Evolutionary conservation across 257 asterid genomes (phyloP), one percentile per base, ranked within the genome.

Genomic region (Gardenia jasminoides): DNA sequence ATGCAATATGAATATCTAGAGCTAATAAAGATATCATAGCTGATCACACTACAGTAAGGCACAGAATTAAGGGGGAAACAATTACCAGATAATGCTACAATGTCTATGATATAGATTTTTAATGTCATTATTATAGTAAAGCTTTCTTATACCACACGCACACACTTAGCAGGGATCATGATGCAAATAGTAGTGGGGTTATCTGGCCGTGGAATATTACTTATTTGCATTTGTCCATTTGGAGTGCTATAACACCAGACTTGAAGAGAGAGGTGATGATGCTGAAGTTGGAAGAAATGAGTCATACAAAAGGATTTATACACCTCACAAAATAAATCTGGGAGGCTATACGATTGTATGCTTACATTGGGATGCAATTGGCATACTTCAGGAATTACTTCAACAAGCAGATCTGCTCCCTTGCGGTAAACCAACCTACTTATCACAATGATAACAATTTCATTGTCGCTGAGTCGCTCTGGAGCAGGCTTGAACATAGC

Each of bases 401-500:
- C 98, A 83, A 95, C 99, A 75, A 93, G 98, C 76, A 95, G 84
- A 86, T 95, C 97, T 16, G 94, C 96, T 76, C 99, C 99, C 82
- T 95, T 95, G 54, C 98, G 81, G 85, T 95, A 95, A 80, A 95
- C 99, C 87, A 95, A 84, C 84, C 98, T 86, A 88, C 99, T 96
- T 81, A 96, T 84, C 78, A 96, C 99, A 73, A 96, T 92, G 17
- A 96, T 90, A 83, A 91, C 91, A 80, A 92, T 89, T 85, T 92
- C 97, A 10, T 83, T 81, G 80, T 80, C 77, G 84, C 89, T 73
- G 80, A 96, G 91, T 69, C 90, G 86, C 78, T 85, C 83, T 10
- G 88, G 89, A 80, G 97, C 97, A 86, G 97, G 98, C 81, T 85
- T 96, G 79, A 93, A 96, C 98, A 93, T 88, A n/a, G 97, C 93